Base-by-base conservation (phyloP, 441 rosid species). In the Adansonia madagascariensis region DNA sequence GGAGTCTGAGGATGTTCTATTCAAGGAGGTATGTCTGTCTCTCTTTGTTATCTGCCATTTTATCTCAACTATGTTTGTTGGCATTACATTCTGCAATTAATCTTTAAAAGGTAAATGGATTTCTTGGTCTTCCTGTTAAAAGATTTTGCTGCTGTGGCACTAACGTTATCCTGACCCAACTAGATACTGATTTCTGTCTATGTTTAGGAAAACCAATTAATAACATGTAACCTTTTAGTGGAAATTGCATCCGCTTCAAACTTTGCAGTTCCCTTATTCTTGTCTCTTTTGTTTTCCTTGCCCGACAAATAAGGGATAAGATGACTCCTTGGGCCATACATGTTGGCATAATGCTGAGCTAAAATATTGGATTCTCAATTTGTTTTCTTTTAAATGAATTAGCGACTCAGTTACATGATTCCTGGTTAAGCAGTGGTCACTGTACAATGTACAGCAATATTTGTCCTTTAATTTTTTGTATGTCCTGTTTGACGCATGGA, bases 1-100 rank as follows among this genome's bases (percentile, higher is more conserved):
- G 90, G 98, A 96, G 84, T 96, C 98, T 15, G 99, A 96, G 83
- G 99, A 96, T 81, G 97, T 96, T 84, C 94, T 96, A 70, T 96
- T 96, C 82, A 96, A 96, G 89, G 99, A 96, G 99, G 99, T 95
- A 22, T 52, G 76, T 3, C 9, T 44, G 9, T 27, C 39, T 24
- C 6, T 17, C 22, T 49, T 10, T 31, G 15, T 63, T 73, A 44
- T 52, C 41, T 56, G 52, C 10, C 6, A 2, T 74, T 74, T 63
- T 49, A 17, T 18, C 67, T 47, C 4, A 3, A 9, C 14, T 49
- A 11, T 0, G 27, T 39, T 31, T 72, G 4, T 35, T 57, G 24
- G 52, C 47, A 11, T 18, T 17, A 44, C 41, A 43, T 41, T 55
- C 18, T 20, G 50, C 6, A 60, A 73, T 22, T 59, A 55, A 67